Evolutionary conservation across 805 yeast genomes (phyloP), one percentile per base, ranked within the genome.

Genomic region (Candida sanyiensis): DNA sequence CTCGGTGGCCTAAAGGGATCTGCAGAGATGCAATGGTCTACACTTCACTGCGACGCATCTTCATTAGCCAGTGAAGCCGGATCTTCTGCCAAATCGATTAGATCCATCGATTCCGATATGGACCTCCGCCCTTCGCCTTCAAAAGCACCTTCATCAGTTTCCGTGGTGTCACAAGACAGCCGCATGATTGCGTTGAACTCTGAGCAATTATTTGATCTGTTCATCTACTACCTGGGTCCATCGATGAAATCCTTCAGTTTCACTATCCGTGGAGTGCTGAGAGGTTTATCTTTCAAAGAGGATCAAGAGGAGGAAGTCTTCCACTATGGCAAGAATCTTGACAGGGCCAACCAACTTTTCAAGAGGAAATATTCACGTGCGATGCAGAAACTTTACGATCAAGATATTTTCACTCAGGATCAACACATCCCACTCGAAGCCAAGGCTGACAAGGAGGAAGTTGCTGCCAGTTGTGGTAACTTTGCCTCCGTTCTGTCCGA

Each of bases 391-490:
- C 58, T 84, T 12, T 84, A 85, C 49, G 59, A 66, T 3, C 57
- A 53, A 23, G 42, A 38, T 3, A 31, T 52, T 9, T 51, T 51
- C 38, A 42, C 44, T 20, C 26, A 33, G 8, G 29, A 35, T 1
- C 33, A 40, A 1, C 22, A 30, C 9, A 7, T 35, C 7, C 42
- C 52, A 9, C 15, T 41, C 13, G 51, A 46, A 22, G 31, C 48
- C 76, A 78, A 50, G 70, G 68, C 80, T 1, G 81, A 78, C 43
- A 83, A 80, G 49, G 94, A 84, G 59, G 88, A 83, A 47, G 82
- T 84, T 4, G 83, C 89, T 1, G 94, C 95, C 0, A 74, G 84
- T 33, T 83, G 93, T 62, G 90, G 89, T 1, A 83, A 84, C 54
- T 84, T 84, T 52, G 70, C 89, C 2, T 73, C 78, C 25, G 66